phyloP scores from a whole-genome alignment of 2,329 filamentous ascomycete genomes.

The Ophiostoma piceae region DNA sequence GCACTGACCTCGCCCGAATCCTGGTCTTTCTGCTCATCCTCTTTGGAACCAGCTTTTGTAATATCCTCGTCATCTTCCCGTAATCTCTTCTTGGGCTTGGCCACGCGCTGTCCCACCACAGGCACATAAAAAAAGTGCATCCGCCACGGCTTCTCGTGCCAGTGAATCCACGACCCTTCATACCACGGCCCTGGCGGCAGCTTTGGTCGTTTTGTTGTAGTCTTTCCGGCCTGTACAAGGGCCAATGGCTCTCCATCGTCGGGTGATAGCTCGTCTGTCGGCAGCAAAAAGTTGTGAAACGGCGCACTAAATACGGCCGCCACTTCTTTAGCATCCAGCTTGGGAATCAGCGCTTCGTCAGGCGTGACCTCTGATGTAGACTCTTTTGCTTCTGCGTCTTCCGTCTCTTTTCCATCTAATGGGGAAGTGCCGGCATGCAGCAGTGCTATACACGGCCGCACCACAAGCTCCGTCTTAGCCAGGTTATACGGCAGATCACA shows the following conservation, averaged over 20 bases:
- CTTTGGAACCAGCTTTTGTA: slow-evolving; percentile 23
- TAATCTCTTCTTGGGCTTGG: slow-evolving; percentile 44
- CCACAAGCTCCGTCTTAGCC: slow-evolving; percentile 66
- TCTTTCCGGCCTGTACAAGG: not conserved
- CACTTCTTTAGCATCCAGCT: slow-evolving; percentile 82
- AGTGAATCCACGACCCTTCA: slow-evolving; percentile 72
- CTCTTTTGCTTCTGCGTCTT: not conserved
- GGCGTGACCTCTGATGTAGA: slow-evolving; percentile 38
- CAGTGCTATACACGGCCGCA: slow-evolving; percentile 72
- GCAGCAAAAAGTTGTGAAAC: slow-evolving; percentile 73
- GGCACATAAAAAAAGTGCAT: slow-evolving; percentile 93
- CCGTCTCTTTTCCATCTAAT: not conserved
- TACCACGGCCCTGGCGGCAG: slow-evolving; percentile 68
- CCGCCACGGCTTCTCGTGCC: slow-evolving; percentile 71
- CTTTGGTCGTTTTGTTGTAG: slow-evolving; percentile 17
- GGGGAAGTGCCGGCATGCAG: slow-evolving; percentile 47
- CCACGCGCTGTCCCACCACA: slow-evolving; percentile 63
- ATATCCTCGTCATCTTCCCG: not conserved
- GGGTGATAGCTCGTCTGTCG: slow-evolving; percentile 49
- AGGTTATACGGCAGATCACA: slow-evolving; percentile 75
- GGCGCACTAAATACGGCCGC: slow-evolving; percentile 89
- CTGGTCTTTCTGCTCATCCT: slow-evolving; percentile 21
- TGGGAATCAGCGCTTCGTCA: slow-evolving; percentile 69
- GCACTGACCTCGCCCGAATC: slow-evolving; percentile 28
- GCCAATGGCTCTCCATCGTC: slow-evolving; percentile 16